phyloP scores from a whole-genome alignment of 2,329 filamentous ascomycete genomes.

The Aspergillus pseudoglaucus region DNA sequence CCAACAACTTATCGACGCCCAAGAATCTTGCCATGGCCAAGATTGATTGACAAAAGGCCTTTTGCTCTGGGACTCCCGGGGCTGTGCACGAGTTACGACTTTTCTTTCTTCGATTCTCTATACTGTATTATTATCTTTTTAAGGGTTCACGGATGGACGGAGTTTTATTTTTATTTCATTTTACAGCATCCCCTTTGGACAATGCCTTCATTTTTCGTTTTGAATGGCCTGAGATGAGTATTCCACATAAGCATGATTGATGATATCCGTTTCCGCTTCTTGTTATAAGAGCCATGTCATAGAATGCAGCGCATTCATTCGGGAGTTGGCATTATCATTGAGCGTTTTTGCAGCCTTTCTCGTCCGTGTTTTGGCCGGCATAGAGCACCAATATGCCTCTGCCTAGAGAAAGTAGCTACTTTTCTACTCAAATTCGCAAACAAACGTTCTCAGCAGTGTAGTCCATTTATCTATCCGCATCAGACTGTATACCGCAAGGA shows the following conservation, averaged over 20 bases:
- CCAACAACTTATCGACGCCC: conserved; percentile 74
- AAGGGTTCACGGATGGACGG: background rate
- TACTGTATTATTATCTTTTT: background rate
- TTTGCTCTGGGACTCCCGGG: background rate
- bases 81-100: background rate
- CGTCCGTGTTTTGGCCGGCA: too few relatives aligned
- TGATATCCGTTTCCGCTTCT: background rate
- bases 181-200: background rate
- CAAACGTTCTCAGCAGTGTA: too few relatives aligned
- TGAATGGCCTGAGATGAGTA: background rate
- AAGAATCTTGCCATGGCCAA: conserved; percentile 65
- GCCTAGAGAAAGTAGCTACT: too few relatives aligned
- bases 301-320: background rate
- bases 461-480: too few relatives aligned
- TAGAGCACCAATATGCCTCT: too few relatives aligned
- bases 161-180: background rate
- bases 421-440: too few relatives aligned
- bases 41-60: conserved; percentile 53
- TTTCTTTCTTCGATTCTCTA: background rate
- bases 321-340: background rate
- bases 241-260: background rate
- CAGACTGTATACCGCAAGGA: too few relatives aligned
- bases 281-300: background rate
- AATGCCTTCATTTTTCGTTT: too few relatives aligned
- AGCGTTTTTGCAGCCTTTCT: too few relatives aligned